Base-by-base conservation (phyloP, 352 stramenopile genomes). In the Phytophthora cactorum region DNA sequence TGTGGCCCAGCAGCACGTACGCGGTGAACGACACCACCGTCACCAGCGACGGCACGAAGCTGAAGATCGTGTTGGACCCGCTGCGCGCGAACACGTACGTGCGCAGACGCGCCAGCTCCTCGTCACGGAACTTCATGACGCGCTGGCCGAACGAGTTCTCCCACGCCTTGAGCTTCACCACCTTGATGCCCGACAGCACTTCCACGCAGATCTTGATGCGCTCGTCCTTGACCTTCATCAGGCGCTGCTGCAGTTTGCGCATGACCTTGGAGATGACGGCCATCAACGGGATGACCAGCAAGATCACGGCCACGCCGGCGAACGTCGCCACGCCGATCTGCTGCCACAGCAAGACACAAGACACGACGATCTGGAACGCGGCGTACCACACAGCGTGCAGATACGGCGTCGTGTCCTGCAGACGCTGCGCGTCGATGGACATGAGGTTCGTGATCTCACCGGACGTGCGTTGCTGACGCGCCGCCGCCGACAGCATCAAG, bases 371-470 rank as follows among this genome's bases (percentile, higher is more conserved):
- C 76, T 93, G 86, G 74, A 92, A 93, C 2, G 80, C 61, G 9
- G 93, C 92, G 54, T 92, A 94, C 79, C 95, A 94, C 44, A 97
- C 87, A 49, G 95, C 91, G 63, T 98, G 86, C 15, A 98, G 66
- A 73, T 98, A 99, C 25, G 92, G 88, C 53, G 95, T 98, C 47
- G 98, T 81, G 51, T 98, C 92, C 71, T 99, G 97, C 46, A 99
- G 80, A 11, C 95, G 86, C 77, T 98, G 88, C 10, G 96, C 95
- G 77, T 99, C 97, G 72, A 99, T 98, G 7, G 93, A 97, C 84
- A 99, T 98, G 34, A 99, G 88, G 72, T 99, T 99, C 11, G 94
- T 97, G 68, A 99, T 98, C 81, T 99, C 93, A 52, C 97, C 97
- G 25, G 93, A 87, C 32, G 83, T 96, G 56, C 80, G 84, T 63